Evolutionary conservation across 352 stramenopile species (phyloP).

Genomic region (Pythium sukuiense): DNA sequence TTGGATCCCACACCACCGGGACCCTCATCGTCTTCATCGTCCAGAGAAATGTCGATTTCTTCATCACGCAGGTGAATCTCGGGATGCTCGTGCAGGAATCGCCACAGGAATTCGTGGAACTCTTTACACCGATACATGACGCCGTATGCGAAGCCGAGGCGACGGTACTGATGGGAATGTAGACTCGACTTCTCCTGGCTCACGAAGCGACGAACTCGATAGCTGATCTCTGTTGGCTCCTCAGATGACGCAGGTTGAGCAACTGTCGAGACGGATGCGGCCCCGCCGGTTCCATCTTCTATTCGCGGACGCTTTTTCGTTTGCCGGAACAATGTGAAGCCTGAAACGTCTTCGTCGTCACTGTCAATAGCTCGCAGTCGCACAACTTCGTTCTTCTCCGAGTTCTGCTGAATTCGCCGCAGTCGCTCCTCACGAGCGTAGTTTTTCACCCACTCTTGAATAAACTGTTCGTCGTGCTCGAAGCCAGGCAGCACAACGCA

Average conservation of each 20-base stretch:
- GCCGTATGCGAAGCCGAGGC: slow-evolving; percentile 76
- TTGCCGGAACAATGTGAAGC: slow-evolving; percentile 20
- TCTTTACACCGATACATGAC: slow-evolving; percentile 84
- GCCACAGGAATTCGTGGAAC: slow-evolving; percentile 77
- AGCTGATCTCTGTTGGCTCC: slow-evolving; percentile 49
- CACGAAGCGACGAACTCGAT: slow-evolving; percentile 67
- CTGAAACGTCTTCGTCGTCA: slow-evolving; percentile 39
- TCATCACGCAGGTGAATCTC: slow-evolving; percentile 43
- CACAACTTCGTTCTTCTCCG: slow-evolving; percentile 54
- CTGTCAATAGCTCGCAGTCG: slow-evolving; percentile 42
- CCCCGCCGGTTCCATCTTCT: neutral
- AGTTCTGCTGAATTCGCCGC: slow-evolving; percentile 62
- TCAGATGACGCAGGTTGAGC: neutral
- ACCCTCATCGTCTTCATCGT: slow-evolving; percentile 35
- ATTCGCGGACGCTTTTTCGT: slow-evolving; percentile 15
- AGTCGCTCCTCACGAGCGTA: slow-evolving; percentile 79
- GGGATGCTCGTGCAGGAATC: slow-evolving; percentile 49
- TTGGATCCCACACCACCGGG: neutral
- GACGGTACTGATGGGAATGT: slow-evolving; percentile 69
- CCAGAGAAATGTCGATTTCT: slow-evolving; percentile 38
- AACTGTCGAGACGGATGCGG: neutral
- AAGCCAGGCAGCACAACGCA: slow-evolving; percentile 68
- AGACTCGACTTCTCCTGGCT: slow-evolving; percentile 53
- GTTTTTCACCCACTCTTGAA: slow-evolving; percentile 74
- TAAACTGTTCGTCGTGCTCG: slow-evolving; percentile 66